Evolutionary conservation across 176 grass and related monocot genomes (phyloP).

Genomic region (Miscanthus lutarioriparius): DNA sequence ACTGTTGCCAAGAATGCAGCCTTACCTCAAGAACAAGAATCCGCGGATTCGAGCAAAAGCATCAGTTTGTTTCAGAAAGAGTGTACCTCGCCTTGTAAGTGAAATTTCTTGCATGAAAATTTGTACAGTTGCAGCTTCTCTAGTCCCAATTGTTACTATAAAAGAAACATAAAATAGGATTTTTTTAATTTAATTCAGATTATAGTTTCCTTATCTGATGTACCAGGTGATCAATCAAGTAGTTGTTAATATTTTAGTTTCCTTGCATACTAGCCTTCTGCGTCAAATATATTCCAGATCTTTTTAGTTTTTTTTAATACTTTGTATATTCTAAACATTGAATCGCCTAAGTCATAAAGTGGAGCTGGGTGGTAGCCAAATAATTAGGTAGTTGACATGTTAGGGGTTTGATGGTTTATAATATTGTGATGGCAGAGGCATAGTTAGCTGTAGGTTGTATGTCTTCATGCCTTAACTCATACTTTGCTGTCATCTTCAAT

Average conservation of each 20-base stretch:
- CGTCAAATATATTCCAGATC: neutral
- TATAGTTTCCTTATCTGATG: slow-evolving; percentile 13
- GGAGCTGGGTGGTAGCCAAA: slow-evolving; percentile 7
- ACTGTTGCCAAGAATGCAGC: slow-evolving; percentile 78
- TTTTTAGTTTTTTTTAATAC: neutral
- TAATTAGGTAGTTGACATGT: neutral
- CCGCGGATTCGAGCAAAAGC: slow-evolving; percentile 95
- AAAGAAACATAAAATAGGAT: neutral
- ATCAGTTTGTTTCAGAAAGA: slow-evolving; percentile 84
- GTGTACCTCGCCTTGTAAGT: slow-evolving; percentile 87
- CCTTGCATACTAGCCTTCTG: neutral
- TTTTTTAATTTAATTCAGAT: neutral
- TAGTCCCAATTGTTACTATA: neutral
- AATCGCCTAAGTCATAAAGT: neutral
- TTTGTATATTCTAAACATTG: slow-evolving; percentile 12
- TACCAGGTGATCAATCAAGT: neutral
- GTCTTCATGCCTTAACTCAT: neutral
- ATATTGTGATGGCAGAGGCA: neutral
- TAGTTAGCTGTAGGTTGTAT: slow-evolving; percentile 21
- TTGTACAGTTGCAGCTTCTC: neutral
- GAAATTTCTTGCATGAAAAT: neutral
- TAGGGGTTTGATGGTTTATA: neutral
- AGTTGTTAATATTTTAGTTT: neutral
- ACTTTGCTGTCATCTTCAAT: neutral
- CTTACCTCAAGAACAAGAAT: slow-evolving; percentile 87